These are phyloP conservation scores for Trametes villosa DNA, from an alignment of 768 basidiomycete species.

Conservation along the genomic window DNA sequence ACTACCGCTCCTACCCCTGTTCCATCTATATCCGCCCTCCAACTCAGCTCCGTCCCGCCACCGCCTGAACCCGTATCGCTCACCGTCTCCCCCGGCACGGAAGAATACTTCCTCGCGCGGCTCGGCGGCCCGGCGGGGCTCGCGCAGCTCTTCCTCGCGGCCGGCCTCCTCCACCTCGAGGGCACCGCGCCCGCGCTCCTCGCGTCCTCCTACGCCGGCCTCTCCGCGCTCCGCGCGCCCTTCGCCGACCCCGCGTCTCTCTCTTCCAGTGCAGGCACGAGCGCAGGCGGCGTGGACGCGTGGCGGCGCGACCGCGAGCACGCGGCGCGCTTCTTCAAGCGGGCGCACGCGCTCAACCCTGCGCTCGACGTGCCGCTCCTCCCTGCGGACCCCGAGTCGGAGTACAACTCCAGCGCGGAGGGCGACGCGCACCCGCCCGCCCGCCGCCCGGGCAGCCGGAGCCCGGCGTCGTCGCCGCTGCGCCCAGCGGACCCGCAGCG, in stretches of 20 bases:
- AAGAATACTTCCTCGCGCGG: conserved; percentile 64
- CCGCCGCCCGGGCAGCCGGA: conserved; percentile 6
- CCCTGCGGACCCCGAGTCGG: conserved; percentile 46
- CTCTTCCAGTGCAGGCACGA: conserved; percentile 21
- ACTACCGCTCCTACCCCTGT: conserved; percentile 12
- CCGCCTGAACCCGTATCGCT: conserved; percentile 37
- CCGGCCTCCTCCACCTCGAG: conserved; percentile 80
- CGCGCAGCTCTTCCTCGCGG: conserved; percentile 77
- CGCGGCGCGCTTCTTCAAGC: conserved; percentile 73
- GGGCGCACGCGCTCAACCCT: conserved; percentile 62
- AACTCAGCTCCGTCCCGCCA: conserved; percentile 40
- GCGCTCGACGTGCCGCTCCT: conserved; percentile 71
- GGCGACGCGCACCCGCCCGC: conserved; percentile 2
- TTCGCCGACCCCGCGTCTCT: conserved; percentile 39
- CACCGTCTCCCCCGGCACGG: conserved; percentile 50
- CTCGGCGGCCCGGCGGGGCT: conserved; percentile 70
- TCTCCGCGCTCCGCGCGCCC: conserved; percentile 78
- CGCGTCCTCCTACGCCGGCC: conserved; percentile 72
- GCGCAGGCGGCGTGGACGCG: conserved; percentile 65
- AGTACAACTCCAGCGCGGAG: conserved; percentile 26
- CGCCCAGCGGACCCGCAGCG: background rate
- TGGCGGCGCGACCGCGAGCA: conserved; percentile 78
- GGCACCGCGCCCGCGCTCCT: conserved; percentile 75
- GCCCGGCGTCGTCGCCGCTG: background rate
- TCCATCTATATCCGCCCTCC: background rate